Percentiles rank a stretch among this genome's conserved stretches.
phyloP scores from a whole-genome alignment of 129 eudicot species.

The Flaveria linearis region DNA sequence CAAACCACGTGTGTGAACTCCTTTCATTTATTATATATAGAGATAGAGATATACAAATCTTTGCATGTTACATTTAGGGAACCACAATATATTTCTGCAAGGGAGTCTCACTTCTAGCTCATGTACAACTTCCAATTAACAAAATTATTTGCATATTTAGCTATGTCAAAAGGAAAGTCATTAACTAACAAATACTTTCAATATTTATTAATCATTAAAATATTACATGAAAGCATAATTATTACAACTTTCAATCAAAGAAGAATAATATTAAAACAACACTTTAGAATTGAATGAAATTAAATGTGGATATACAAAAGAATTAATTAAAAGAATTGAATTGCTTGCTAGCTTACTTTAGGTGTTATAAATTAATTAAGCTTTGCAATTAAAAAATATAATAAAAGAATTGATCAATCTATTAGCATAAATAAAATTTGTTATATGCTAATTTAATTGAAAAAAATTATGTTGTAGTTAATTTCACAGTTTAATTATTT shows the following conservation, averaged over 20 bases:
- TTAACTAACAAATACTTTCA: background rate
- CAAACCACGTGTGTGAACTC: too few relatives aligned
- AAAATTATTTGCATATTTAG: background rate
- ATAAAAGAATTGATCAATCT: background rate
- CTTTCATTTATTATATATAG: too few relatives aligned
- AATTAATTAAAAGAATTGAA: conserved; percentile 12
- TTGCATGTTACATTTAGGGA: too few relatives aligned
- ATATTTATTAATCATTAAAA: background rate
- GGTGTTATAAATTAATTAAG: background rate
- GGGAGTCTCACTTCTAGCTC: too few relatives aligned
- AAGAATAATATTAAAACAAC: background rate
- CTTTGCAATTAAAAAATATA: background rate
- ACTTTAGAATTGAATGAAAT: background rate
- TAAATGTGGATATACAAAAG: background rate
- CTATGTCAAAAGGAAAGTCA: background rate
- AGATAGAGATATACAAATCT: too few relatives aligned
- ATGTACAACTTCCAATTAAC: background rate
- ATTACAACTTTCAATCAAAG: background rate
- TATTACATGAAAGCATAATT: conserved; percentile 6
- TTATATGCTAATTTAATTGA: background rate
- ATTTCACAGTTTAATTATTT: conserved; percentile 10
- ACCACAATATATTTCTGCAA: too few relatives aligned
- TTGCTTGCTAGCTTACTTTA: background rate
- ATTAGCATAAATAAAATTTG: background rate
- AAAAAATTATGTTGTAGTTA: background rate